phyloP scores from a whole-genome alignment of 2,329 filamentous ascomycete species.

The Lojkania enalia region DNA sequence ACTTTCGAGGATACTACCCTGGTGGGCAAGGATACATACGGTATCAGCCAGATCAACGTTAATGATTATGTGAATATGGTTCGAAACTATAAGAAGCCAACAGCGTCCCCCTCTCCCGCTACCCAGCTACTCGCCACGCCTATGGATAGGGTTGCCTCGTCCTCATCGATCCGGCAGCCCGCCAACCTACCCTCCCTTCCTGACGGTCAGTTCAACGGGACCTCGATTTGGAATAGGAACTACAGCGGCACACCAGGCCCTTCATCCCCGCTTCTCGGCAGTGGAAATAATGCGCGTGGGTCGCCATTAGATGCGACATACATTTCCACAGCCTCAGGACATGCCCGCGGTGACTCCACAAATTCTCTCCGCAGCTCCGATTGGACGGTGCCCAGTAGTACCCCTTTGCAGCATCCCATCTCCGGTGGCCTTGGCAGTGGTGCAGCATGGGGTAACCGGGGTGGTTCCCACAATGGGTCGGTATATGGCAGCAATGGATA shows the following conservation, averaged over 20 bases:
- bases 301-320: conserved; percentile 40
- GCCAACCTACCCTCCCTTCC: conserved; percentile 42
- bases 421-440: conserved; percentile 38
- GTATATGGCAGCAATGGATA: conserved; percentile 24
- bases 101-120: conserved; percentile 31
- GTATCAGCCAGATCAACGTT: conserved; percentile 33
- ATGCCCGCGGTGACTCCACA: conserved; percentile 50
- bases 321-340: conserved; percentile 37
- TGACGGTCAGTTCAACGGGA: conserved; percentile 39
- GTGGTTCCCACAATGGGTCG: conserved; percentile 30
- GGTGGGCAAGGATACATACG: conserved; percentile 36
- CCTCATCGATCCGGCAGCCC: conserved; percentile 40
- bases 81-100: conserved; percentile 37
- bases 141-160: conserved; percentile 40
- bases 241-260: conserved; percentile 36
- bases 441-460: conserved; percentile 37
- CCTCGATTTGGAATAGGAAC: conserved; percentile 44
- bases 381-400: conserved; percentile 15
- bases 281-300: conserved; percentile 21
- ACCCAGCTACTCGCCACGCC: conserved; percentile 31
- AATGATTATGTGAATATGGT: conserved; percentile 45
- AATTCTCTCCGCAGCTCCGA: conserved; percentile 46
- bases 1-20: conserved; percentile 47
- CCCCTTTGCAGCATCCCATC: conserved; percentile 24
- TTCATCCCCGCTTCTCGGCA: conserved; percentile 31